Percentiles rank a stretch among this genome's conserved stretches.
phyloP scores from a whole-genome alignment of 1,284 basidiomycete genomes.

The Flammula alnicola region DNA sequence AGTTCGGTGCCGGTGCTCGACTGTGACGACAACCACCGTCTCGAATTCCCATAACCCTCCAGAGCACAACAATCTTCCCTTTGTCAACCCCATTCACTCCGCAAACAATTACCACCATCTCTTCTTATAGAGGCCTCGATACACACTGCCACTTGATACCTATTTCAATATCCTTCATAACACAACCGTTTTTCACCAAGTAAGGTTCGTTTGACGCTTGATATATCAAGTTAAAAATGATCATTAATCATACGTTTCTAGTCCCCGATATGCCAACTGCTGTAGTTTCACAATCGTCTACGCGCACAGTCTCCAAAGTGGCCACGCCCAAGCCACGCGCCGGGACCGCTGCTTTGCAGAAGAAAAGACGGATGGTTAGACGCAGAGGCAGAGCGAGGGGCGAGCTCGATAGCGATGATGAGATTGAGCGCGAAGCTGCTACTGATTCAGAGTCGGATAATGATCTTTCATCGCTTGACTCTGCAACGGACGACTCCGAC shows the following conservation, averaged over 20 bases:
- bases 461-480: slow-evolving; percentile 58
- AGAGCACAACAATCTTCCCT: slow-evolving; percentile 19
- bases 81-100: slow-evolving; percentile 19
- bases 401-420: slow-evolving; percentile 71
- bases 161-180: slow-evolving; percentile 20
- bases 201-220: slow-evolving; percentile 32
- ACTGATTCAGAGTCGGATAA: slow-evolving; percentile 72
- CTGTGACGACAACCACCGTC: slow-evolving; percentile 32
- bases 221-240: slow-evolving; percentile 1
- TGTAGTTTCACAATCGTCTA: slow-evolving; percentile 37
- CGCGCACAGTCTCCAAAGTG: slow-evolving; percentile 34
- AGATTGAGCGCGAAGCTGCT: slow-evolving; percentile 68
- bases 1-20: slow-evolving; percentile 37
- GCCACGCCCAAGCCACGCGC: slow-evolving; percentile 35
- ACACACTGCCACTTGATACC: slow-evolving; percentile 10
- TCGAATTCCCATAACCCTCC: slow-evolving; percentile 22
- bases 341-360: slow-evolving; percentile 26
- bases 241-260: slow-evolving; percentile 21
- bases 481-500: slow-evolving; percentile 72
- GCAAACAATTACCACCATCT: slow-evolving; percentile 6
- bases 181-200: slow-evolving; percentile 25
- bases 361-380: slow-evolving; percentile 46
- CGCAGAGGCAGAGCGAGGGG: slow-evolving; percentile 59
- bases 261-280: slow-evolving; percentile 47
- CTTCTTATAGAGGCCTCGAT: neutral